Evolutionary conservation across 2,329 filamentous ascomycete species (phyloP).

Genomic region (Penicillium sp.): DNA sequence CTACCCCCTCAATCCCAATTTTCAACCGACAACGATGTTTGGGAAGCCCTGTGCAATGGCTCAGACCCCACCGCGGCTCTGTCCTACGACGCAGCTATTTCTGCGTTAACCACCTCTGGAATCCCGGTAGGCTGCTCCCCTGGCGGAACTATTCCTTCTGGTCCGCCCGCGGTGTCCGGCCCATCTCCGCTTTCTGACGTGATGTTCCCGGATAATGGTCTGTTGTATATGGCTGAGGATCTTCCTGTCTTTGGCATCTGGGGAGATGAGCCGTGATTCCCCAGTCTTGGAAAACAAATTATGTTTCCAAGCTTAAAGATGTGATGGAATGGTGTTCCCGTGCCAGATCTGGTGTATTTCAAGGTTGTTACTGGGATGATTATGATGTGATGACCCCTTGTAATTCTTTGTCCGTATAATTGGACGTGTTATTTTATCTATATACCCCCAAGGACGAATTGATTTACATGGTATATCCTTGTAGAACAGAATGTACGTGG

Average conservation of each 20-base stretch:
- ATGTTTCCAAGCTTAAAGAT: neutral
- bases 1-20: neutral
- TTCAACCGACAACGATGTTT: constrained; percentile 24
- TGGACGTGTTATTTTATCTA: neutral
- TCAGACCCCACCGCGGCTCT: constrained; percentile 17
- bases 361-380: neutral
- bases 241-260: constrained; percentile 34
- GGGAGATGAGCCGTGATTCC: constrained; percentile 24
- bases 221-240: constrained; percentile 37
- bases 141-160: constrained; percentile 27
- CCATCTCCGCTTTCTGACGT: constrained; percentile 35
- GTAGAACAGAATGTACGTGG: neutral
- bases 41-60: constrained; percentile 29
- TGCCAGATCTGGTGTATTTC: neutral
- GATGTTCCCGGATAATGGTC: constrained; percentile 33
- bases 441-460: neutral
- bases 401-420: neutral
- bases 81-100: constrained; percentile 33
- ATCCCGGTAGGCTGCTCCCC: constrained; percentile 35
- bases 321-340: neutral
- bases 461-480: neutral
- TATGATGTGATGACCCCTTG: neutral
- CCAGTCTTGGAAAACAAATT: neutral
- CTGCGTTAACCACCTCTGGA: constrained; percentile 33
- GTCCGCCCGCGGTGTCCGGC: constrained; percentile 14